Base-by-base conservation (phyloP, 2,329 filamentous ascomycete genomes). In the Epichloe brachyelytri region DNA sequence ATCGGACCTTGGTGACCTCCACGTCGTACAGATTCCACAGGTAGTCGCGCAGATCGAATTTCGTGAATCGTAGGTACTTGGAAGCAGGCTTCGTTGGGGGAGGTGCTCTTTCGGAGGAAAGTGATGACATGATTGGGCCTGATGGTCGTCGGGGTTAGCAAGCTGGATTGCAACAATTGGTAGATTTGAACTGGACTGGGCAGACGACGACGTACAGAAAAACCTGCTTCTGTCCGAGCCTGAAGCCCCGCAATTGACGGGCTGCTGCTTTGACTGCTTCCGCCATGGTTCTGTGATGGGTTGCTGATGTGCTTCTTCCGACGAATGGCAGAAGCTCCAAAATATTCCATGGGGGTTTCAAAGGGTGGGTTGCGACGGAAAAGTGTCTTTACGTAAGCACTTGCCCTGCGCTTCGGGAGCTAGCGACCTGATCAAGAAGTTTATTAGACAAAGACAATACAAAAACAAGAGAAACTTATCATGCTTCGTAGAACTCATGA, bases 21-120 rank as follows among this genome's bases (percentile, higher is more conserved):
- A 97, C 83, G 54, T 78, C 76, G 75, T 98, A 98, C 43, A 79
- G 79, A 67, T 95, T 83, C 72, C 80, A 86, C 55, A 98, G 83
- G 73, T 97, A 98, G 73, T 96, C 90, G 68, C 89, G 87, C 41
- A 98, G 73, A 67, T 98, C 93, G 68, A 97, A 84, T 72, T 98
- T 98, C 76, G 88, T 95, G 76, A 96, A 89, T 60, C 80, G 82
- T 60, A 97, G 78, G 93, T 34, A 96, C 91, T 62, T 84, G 77
- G 79, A 98, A 98, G 61, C 83, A 85, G 56, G 91, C 93, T 66
- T 87, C 88, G 66, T 82, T 85, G 19, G 90, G 82, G 83, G 50
- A 86, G 78, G 58, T 79, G 75, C 33, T 81, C 79, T 82, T 85
- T 58, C 75, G 85, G 60, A 95, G 74, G 62, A 97, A 79, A 54